Evolutionary conservation across 441 rosid species (phyloP).

Genomic region (Theobroma grandiflorum): DNA sequence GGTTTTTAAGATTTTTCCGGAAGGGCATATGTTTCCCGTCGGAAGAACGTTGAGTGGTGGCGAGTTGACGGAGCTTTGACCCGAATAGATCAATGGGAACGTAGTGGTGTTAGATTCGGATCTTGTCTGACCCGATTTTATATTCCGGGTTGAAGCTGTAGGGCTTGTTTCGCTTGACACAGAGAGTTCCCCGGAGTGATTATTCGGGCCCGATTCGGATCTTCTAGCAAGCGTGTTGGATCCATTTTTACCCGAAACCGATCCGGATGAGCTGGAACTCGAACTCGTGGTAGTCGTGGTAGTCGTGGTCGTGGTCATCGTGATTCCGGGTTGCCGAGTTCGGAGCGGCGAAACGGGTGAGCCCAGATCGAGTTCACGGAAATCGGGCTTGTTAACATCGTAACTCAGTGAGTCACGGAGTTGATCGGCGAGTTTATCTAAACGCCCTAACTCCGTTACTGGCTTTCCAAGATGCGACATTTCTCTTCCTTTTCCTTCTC

Average conservation of each 20-base stretch:
- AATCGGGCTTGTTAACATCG: conserved; percentile 90
- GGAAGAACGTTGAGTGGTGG: conserved; percentile 63
- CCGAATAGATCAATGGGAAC: conserved; percentile 48
- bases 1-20: conserved; percentile 75
- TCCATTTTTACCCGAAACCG: conserved; percentile 57
- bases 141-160: conserved; percentile 30
- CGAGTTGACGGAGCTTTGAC: conserved; percentile 59
- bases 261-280: conserved; percentile 86
- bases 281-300: conserved; percentile 59
- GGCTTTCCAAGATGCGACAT: conserved; percentile 65
- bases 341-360: conserved; percentile 94
- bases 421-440: conserved; percentile 50
- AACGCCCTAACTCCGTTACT: conserved; percentile 36
- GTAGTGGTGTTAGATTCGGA: conserved; percentile 49
- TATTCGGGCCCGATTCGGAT: conserved; percentile 39
- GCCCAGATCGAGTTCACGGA: conserved; percentile 93
- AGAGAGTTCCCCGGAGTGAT: conserved; percentile 61
- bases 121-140: conserved; percentile 49
- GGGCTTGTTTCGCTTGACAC: conserved; percentile 52
- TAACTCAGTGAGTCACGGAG: conserved; percentile 62
- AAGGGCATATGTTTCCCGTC: conserved; percentile 87
- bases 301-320: conserved; percentile 45
- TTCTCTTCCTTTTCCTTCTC: conserved; percentile 14
- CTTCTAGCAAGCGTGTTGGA: conserved; percentile 40
- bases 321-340: conserved; percentile 49